Base-by-base conservation (phyloP, 352 stramenopile genomes). In the Phytophthora podocarpi region DNA sequence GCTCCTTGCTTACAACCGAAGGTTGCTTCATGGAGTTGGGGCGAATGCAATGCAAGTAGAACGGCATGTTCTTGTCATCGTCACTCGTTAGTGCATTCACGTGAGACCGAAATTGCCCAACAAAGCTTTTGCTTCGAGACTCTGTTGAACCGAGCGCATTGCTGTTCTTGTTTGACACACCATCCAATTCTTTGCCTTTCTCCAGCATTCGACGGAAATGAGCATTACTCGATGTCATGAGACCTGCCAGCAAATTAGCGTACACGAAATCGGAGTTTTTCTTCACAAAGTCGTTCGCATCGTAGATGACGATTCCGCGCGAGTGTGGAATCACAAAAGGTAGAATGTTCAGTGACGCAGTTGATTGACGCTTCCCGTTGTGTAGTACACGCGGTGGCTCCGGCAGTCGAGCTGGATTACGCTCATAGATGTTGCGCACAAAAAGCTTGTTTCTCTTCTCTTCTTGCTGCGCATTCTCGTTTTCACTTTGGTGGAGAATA, bases 241-340 rank as follows among this genome's bases (percentile, higher is more conserved):
- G 47, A 5, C 55, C 66, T 11, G 68, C 57, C 12, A 83, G 16
- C 5, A 91, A 21, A 18, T 54, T 72, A 32, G 58, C 12, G 16
- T 75, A 78, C 51, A 78, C 64, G 15, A 82, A 85, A 15, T 91
- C 80, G 3, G 80, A 84, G 39, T 91, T 89, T 55, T 89, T 89
- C 52, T 78, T 78, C 16, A 91, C 78, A 52, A 91, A 91, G 6
- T 86, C 76, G 9, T 32, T 74, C 11, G 78, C 80, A 40, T 89
- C 82, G 45, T 91, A 91, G 12, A 74, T 53, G 3, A 89, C 70
- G 12, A 70, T 26, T 13, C 69, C 67, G n/a, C 78, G 71, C 5
- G 78, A 60, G 26, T 91, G 80, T 0, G 76, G 78, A 4, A 89
- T 67, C 13, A 72, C 45, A 35, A 91, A 91, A 3, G 42, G 56